These are phyloP conservation scores for Macrolepiota dolichaula DNA, from an alignment of 768 basidiomycete genomes.

Conservation along the genomic window DNA sequence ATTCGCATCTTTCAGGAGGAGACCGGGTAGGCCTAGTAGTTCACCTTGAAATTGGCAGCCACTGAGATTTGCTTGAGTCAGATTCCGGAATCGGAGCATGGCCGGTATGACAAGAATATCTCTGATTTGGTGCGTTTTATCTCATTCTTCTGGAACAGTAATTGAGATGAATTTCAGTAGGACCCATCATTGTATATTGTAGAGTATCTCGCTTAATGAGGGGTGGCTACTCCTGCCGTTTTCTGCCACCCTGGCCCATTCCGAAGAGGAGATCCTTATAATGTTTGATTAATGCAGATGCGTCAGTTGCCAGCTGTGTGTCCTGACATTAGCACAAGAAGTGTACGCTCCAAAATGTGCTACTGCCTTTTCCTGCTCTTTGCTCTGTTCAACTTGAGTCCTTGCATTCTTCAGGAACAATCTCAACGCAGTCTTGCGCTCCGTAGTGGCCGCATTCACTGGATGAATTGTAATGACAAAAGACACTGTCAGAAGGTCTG, in stretches of 20 bases:
- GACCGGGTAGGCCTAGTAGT: not conserved
- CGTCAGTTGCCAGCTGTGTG: constrained; percentile 30
- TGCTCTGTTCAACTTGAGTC: constrained; percentile 29
- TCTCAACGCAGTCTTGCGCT: constrained; percentile 25
- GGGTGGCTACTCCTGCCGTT: not conserved
- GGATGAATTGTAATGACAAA: not conserved
- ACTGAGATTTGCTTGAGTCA: constrained; percentile 2
- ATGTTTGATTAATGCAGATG: constrained; percentile 30
- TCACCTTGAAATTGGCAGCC: not conserved
- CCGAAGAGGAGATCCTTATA: constrained; percentile 27
- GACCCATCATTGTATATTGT: not conserved
- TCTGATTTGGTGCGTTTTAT: constrained; percentile 11
- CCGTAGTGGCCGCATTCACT: constrained; percentile 26
- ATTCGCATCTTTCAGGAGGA: not conserved
- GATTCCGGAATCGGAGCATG: constrained; percentile 1
- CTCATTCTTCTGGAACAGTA: not conserved
- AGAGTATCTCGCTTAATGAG: not conserved
- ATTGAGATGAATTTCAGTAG: not conserved
- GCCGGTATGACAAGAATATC: constrained; percentile 9
- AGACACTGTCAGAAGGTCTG: not conserved
- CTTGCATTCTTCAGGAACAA: constrained; percentile 30
- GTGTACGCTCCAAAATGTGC: not conserved
- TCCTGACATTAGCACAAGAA: not conserved
- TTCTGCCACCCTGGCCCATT: not conserved
- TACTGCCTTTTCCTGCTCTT: constrained; percentile 32